Conservation (phyloP, 2,329 filamentous ascomycete genomes). For the Colletotrichum caudatum region DNA sequence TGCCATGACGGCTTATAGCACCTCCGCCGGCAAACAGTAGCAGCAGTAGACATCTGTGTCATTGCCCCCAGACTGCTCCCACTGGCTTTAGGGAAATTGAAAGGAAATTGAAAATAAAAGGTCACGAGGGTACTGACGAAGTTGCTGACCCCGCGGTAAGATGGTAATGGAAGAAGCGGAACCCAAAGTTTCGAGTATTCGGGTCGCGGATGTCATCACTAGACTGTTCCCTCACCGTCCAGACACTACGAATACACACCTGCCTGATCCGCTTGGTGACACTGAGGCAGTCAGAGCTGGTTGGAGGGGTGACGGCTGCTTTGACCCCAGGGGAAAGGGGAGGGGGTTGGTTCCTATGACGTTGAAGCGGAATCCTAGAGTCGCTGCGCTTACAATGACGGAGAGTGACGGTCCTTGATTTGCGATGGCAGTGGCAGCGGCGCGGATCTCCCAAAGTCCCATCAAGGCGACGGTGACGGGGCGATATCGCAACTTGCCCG, state of each 20-base stretch:
- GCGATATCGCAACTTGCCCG: no score
- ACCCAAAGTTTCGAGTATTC: not conserved
- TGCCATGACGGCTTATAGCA: not conserved
- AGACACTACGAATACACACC: no score
- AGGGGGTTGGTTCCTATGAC: not conserved
- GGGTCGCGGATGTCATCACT: not conserved
- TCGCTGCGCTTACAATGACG: not conserved
- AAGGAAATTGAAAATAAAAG: not conserved
- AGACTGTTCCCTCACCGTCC: not conserved
- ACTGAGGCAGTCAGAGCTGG: not conserved
- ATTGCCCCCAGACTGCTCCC: not conserved
- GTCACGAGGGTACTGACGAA: not conserved
- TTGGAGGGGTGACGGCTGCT: not conserved
- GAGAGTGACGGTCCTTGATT: not conserved
- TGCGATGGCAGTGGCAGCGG: not conserved
- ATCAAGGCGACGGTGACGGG: not conserved
- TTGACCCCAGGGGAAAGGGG: not conserved
- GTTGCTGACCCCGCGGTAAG: not conserved
- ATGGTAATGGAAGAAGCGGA: not conserved
- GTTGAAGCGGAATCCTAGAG: not conserved
- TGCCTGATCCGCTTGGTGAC: not conserved
- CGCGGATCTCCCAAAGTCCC: not conserved
- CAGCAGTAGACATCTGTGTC: not conserved
- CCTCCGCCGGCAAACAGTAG: not conserved
- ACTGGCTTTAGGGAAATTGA: not conserved